Evolutionary conservation across 2,329 filamentous ascomycete genomes (phyloP), one percentile per base, ranked within the genome.

Genomic region (Penicillium sclerotigenum): DNA sequence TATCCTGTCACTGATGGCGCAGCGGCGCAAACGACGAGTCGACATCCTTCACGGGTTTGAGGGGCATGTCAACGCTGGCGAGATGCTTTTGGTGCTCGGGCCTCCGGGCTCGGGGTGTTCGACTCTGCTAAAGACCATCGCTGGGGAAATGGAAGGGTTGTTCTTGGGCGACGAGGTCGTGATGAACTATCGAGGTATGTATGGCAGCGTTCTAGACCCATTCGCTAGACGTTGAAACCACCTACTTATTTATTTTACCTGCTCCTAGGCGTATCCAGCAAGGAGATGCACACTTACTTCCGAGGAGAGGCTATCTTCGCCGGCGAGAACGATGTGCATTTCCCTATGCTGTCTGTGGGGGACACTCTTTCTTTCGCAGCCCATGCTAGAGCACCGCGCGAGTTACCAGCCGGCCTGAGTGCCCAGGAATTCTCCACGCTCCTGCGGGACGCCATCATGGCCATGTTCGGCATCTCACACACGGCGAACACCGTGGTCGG

Each of bases 231-330:
- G 13, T 10, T n/a, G 16, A 37, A 36, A 14, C 13, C 14, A 24
- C 4, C n/a, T 9, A 2, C 33, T 26, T 37, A 48, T 14, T n/a
- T 26, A 24, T 6, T 6, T 36, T 36, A n/a, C 6, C 34, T 36
- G 14, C 6, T 13, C 26, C 16, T 38, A 33, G 82, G 85, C 57
- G 80, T 91, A 64, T 77, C 81, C 20, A 79, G 86, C 33, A 74
- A 87, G 65, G 82, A 89, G 67, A 91, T 92, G 88, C 84, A 89
- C 75, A 83, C 82, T 16, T 77, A 83, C 59, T 89, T 91, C 73
- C 84, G 87, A 28, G 89, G 89, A 60, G 89, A 93, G 73, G 87
- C 87, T 58, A 90, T 91, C 69, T 92, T 92, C 76, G 90, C 87
- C 0, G 87, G 87, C 54, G 89, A 91, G 71, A 83, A 89, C 42